Evolutionary conservation across 306 rosid species (phyloP), one percentile per base, ranked within the genome.

Genomic region (Vigna trinervia): DNA sequence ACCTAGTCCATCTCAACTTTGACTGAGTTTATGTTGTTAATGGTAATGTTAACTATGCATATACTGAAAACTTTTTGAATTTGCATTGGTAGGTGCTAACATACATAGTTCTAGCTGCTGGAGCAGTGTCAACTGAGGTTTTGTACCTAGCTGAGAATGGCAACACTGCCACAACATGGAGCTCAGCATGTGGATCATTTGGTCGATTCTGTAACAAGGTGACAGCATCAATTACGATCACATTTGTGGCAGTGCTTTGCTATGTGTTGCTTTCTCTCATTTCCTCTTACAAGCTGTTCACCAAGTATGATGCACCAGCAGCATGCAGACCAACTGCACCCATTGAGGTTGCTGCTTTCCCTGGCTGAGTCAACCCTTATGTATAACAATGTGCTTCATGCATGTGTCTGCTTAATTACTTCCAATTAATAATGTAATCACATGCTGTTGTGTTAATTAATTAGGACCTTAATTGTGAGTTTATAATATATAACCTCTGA

Each of bases 211-310:
- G 98, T 30, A 84, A 86, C 56, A 94, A 81, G 80, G 90, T 82
- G 22, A 88, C 85, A 6, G 85, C 91, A 13, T 85, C 97, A 1
- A 67, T 90, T 2, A 85, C 78, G 39, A 61, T 86, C 34, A 94
- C 93, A 8, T 92, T 92, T 73, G 71, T 85, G 4, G 92, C 80
- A 11, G 83, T 89, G 19, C 60, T 78, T 56, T 89, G 88, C 77
- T 91, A 85, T 78, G 95, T 83, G 7, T 2, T 88, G 74, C 85
- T 92, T 75, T 88, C 96, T 2, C 83, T 91, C 62, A 79, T 90
- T 62, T 94, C 98, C 12, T 92, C 98, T 1, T 94, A 92, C 78
- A 91, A 89, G 69, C 89, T 94, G 0, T 94, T 94, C 90, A 86
- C 76, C 81, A 92, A 80, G 41, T 94, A 79, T 72, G 88, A 81